These are phyloP conservation scores for Kodamaea derodonti DNA, from an alignment of 1,139 yeast species.

Conservation along the genomic window DNA sequence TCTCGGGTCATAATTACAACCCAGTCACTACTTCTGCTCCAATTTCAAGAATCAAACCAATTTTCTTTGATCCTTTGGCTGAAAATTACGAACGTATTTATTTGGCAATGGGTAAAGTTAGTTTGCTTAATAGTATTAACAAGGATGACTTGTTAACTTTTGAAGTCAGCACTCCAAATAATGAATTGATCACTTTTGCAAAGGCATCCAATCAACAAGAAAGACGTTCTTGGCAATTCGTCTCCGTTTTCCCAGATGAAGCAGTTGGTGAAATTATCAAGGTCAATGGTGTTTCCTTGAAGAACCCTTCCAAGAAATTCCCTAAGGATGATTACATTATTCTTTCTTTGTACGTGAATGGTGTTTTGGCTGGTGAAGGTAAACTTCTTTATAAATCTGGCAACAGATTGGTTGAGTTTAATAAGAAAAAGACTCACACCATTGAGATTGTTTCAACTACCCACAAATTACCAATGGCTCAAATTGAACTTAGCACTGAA, in stretches of 20 bases:
- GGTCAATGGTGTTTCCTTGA: constrained; percentile 50
- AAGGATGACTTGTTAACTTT: constrained; percentile 44
- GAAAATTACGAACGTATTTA: constrained; percentile 59
- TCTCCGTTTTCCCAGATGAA: constrained; percentile 75
- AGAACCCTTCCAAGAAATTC: constrained; percentile 26
- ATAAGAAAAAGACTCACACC: constrained; percentile 32
- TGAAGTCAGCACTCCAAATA: constrained; percentile 46
- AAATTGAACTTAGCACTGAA: constrained; percentile 55
- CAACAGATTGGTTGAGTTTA: constrained; percentile 39
- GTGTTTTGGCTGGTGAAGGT: constrained; percentile 58
- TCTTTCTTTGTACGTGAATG: constrained; percentile 62
- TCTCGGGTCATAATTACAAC: constrained; percentile 31
- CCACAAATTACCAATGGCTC: constrained; percentile 41
- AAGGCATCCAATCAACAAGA: constrained; percentile 66
- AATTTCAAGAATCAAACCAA: constrained; percentile 59
- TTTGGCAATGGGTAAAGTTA: constrained; percentile 52
- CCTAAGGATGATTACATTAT: constrained; percentile 52
- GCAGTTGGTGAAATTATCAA: constrained; percentile 66
- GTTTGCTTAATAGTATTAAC: constrained; percentile 27
- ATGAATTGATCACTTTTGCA: constrained; percentile 50
- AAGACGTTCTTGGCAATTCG: constrained; percentile 61
- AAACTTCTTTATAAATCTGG: constrained; percentile 40
- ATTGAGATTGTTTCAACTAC: constrained; percentile 34
- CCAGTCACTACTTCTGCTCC: constrained; percentile 45
- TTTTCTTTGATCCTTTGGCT: constrained; percentile 61